phyloP scores from a whole-genome alignment of 768 basidiomycete genomes.

The Kwoniella bestiolae region DNA sequence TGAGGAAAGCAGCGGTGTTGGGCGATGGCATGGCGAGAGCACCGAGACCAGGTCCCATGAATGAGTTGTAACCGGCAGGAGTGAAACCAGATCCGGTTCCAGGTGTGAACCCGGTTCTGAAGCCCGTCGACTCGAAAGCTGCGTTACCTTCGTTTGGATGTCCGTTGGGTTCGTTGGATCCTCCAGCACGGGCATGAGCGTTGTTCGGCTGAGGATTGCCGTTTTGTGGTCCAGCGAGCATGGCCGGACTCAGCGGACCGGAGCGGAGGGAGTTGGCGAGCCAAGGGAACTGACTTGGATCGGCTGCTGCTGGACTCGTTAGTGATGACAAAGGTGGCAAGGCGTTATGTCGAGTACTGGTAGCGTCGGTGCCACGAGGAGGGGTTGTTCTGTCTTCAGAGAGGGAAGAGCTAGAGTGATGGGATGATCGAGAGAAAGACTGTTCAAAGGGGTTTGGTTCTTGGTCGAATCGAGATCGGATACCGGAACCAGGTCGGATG shows the following conservation, averaged over 20 bases:
- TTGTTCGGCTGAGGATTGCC: conserved; percentile 23
- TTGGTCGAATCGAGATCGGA: conserved; percentile 60
- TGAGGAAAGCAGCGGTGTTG: conserved; percentile 87
- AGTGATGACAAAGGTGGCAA: conserved; percentile 55
- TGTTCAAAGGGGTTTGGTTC: conserved; percentile 96
- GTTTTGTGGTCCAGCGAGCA: conserved; percentile 80
- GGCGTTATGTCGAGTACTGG: conserved; percentile 48
- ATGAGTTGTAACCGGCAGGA: conserved; percentile 59
- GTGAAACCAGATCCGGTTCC: conserved; percentile 72
- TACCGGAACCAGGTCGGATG: conserved; percentile 46
- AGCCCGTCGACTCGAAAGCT: conserved; percentile 71
- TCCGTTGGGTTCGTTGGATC: conserved; percentile 8
- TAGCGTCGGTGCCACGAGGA: conserved; percentile 53
- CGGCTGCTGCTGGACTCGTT: conserved; percentile 53
- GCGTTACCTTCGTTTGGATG: conserved; percentile 15
- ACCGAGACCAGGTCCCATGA: conserved; percentile 63
- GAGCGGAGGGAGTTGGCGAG: conserved; percentile 74
- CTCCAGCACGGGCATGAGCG: conserved; percentile 14
- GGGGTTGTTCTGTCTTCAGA: conserved; percentile 62
- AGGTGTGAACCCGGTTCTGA: conserved; percentile 82
- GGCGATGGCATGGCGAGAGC: conserved; percentile 80
- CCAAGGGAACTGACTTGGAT: conserved; percentile 57
- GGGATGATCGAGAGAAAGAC: conserved; percentile 70
- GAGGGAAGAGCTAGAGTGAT: conserved; percentile 35
- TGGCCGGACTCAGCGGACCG: conserved; percentile 92